Evolutionary conservation across 2,329 filamentous ascomycete genomes (phyloP).

Genomic region (Proliferodiscus dingleyae): DNA sequence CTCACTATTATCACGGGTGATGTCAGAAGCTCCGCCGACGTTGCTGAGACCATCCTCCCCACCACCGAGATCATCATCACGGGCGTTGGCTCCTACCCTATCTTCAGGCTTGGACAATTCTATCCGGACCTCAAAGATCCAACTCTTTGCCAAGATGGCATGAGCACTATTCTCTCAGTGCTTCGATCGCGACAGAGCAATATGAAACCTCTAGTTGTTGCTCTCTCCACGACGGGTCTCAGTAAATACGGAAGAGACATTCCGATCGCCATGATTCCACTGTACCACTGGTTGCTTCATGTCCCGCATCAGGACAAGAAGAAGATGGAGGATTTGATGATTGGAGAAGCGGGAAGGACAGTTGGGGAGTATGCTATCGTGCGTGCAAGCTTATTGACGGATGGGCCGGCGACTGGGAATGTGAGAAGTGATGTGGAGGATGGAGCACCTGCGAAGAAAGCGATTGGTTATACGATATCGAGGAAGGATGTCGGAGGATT

Average conservation of each 20-base stretch:
- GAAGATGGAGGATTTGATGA: constrained; percentile 39
- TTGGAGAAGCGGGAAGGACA: constrained; percentile 18
- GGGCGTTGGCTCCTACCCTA: constrained; percentile 38
- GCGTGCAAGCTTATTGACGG: constrained; percentile 29
- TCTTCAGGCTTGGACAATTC: constrained; percentile 29
- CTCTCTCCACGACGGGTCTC: constrained; percentile 41
- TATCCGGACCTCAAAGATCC: constrained; percentile 40
- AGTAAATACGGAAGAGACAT: constrained; percentile 36
- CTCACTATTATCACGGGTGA: constrained; percentile 45
- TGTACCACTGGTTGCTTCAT: constrained; percentile 40
- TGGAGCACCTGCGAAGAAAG: constrained; percentile 15
- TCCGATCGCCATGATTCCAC: constrained; percentile 38
- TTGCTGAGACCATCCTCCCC: constrained; percentile 34
- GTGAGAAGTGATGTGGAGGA: constrained; percentile 23
- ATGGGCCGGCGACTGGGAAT: constrained; percentile 24
- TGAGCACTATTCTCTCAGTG: constrained; percentile 38
- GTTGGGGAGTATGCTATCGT: constrained; percentile 16
- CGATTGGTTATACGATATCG: constrained; percentile 33
- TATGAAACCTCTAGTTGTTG: constrained; percentile 34
- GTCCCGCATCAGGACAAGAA: constrained; percentile 45
- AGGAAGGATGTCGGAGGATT: constrained; percentile 34
- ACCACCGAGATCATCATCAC: constrained; percentile 39
- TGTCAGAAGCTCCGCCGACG: constrained; percentile 37
- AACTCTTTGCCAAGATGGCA: constrained; percentile 43
- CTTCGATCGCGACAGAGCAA: constrained; percentile 2